Base-by-base conservation (phyloP, 257 asterid species). In the Echites panduratus region DNA sequence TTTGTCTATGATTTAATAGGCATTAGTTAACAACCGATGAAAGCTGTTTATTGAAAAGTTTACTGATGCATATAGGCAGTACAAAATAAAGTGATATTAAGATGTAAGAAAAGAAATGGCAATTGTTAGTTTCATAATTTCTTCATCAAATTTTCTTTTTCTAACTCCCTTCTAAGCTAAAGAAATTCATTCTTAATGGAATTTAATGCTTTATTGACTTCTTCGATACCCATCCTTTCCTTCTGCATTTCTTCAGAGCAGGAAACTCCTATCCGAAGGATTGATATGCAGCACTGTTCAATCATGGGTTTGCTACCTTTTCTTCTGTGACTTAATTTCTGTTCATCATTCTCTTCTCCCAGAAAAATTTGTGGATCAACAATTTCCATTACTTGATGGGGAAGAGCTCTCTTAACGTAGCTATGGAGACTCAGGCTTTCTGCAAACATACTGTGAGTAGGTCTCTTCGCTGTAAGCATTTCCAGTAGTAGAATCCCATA, bases 401-500 rank as follows among this genome's bases (percentile, higher is more conserved):
- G 71, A 19, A 77, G 68, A 24, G 71, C 66, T 66, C 41, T 66
- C 73, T 72, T 38, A 26, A 67, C 74, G 38, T 32, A 32, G 66
- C 61, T 48, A 35, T 19, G 74, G 62, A 77, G 73, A 57, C 70
- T 48, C 32, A 57, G 48, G 35, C 54, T 58, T 56, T 56, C 77
- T 6, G 57, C 22, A 27, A 56, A 66, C 64, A 32, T 66, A 49
- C 24, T 50, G 44, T 77, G 63, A 9, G 77, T 71, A 47, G 73
- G 77, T 9, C 66, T 77, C 57, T 77, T 77, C 43, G 76, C 73
- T n/a, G 80, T 70, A 66, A 71, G 71, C 62, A 71, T 26, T 56
- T 76, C 80, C 56, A 77, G 67, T 26, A 77, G 40, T 12, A 77
- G 67, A 47, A 77, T 77, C 3, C 80, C 80, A 27, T 68, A 75